A percentile compares a stretch with the other conserved stretches of the same genome.
Conservation (phyloP, 2,329 filamentous ascomycete species). For the Nothomitra cinnamomea region DNA sequence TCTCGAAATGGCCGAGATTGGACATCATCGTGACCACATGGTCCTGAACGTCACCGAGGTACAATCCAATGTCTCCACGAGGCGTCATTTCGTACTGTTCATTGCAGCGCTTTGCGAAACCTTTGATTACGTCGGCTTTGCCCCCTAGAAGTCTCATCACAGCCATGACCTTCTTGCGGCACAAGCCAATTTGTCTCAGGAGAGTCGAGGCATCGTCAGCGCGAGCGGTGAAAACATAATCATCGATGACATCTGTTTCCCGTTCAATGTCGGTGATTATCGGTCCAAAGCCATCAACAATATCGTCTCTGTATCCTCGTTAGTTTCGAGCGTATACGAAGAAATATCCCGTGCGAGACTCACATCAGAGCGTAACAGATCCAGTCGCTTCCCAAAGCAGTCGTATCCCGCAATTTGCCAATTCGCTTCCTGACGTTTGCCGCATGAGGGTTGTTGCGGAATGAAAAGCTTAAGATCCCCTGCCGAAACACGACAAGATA, state of each 20-base stretch:
- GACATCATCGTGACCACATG: constrained; percentile 99
- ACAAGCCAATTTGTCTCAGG: constrained; percentile 71
- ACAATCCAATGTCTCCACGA: constrained; percentile 89
- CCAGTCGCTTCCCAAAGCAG: constrained; percentile 91
- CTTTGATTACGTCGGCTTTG: constrained; percentile 95
- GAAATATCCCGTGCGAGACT: constrained; percentile 20
- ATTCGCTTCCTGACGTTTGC: constrained; percentile 83
- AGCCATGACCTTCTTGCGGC: constrained; percentile 88
- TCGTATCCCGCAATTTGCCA: constrained; percentile 81
- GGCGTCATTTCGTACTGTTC: constrained; percentile 92
- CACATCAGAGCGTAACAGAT: constrained; percentile 97
- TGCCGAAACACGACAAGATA: constrained; percentile 96
- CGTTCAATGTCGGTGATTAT: constrained; percentile 74
- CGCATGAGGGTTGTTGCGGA: constrained; percentile 72
- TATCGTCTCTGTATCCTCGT: constrained; percentile 53
- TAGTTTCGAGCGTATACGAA: neutral
- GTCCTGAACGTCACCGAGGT: constrained; percentile 94
- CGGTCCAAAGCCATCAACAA: constrained; percentile 88
- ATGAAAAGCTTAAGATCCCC: constrained; percentile 88
- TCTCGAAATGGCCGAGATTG: constrained; percentile 88
- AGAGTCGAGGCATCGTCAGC: constrained; percentile 80
- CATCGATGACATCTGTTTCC: constrained; percentile 85
- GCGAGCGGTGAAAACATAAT: constrained; percentile 83
- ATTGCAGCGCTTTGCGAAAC: constrained; percentile 97
- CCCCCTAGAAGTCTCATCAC: constrained; percentile 84